Evolutionary conservation across 2,329 filamentous ascomycete genomes (phyloP).

Genomic region (Colletotrichum euphorbiae): DNA sequence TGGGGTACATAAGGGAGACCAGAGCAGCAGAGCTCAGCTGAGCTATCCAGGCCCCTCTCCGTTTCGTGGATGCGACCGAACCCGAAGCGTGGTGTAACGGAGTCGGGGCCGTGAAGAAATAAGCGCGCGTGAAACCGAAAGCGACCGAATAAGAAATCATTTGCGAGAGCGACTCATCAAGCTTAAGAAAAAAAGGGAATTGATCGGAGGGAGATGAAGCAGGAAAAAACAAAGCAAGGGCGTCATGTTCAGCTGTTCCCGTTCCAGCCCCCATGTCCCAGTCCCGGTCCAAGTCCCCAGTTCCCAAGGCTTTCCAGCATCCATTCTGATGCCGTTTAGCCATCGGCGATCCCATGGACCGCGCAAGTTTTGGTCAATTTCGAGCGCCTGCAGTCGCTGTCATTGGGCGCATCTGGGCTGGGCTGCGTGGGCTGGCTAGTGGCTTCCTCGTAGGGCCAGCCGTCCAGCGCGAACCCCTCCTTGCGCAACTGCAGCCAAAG

Average conservation of each 20-base stretch:
- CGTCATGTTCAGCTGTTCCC: conserved; percentile 28
- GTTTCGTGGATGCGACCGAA: conserved; percentile 10
- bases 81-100: conserved; percentile 4
- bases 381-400: neutral
- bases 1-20: conserved; percentile 3
- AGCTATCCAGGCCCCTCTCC: neutral
- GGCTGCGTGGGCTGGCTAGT: neutral
- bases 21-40: conserved; percentile 3
- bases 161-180: conserved; percentile 25
- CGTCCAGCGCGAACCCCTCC: neutral
- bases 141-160: neutral
- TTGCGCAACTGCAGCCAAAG: neutral
- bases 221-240: conserved; percentile 1
- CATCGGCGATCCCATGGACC: conserved; percentile 34
- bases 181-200: conserved; percentile 12
- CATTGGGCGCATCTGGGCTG: conserved; percentile 25
- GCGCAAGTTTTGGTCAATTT: conserved; percentile 4
- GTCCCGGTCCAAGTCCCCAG: conserved; percentile 18
- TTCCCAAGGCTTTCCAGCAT: conserved; percentile 19
- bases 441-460: conserved; percentile 16
- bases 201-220: neutral
- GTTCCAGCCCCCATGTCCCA: conserved; percentile 26
- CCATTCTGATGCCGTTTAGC: conserved; percentile 23
- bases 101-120: conserved; percentile 3
- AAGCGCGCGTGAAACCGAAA: conserved; percentile 27